Evolutionary conservation across 768 basidiomycete species (phyloP), one percentile per base, ranked within the genome.

Genomic region (Boletus sensibilis): DNA sequence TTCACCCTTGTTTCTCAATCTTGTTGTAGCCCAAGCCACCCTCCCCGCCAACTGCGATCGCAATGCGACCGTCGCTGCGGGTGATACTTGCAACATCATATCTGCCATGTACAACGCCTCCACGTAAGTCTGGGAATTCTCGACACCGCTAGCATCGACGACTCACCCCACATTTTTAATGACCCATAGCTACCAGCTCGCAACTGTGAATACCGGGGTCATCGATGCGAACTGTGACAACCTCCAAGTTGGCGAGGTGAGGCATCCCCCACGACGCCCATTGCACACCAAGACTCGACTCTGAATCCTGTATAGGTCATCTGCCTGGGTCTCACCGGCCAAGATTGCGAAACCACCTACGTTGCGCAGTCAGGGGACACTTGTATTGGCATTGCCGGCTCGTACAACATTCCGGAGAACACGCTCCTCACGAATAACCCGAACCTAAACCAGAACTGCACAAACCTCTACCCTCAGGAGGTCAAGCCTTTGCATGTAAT

Each of bases 51-150:
- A 72, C 42, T 90, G 89, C 67, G 74, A 79, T n/a, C 83, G 89
- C 60, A 77, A 67, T 20, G 85, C 85, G 67, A 86, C 81, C 50
- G 78, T 90, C 51, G 62, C 72, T 56, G 63, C 66, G 7, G 82
- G 82, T 34, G 85, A 89, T 65, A 81, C 78, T 55, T 91, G 89
- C 68, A n/a, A 90, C 70, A 64, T 57, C 53, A 90, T 91, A 69
- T 88, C 84, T 61, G 79, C 80, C 34, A 67, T 77, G 20, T 62
- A 85, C 64, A 80, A 83, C 52, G 82, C 79, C 58, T 87, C 86
- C 38, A 85, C 84, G 86, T 88, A 59, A 48, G 83, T 73, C 20
- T 21, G 5, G 7, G 9, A 12, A 9, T 42, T 11, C 12, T 35
- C 31, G 12, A 12, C 14, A 43, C 38, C 14, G 2, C 9, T 31